Evolutionary conservation across 2,329 filamentous ascomycete genomes (phyloP).

Genomic region (Sporothrix inflata): DNA sequence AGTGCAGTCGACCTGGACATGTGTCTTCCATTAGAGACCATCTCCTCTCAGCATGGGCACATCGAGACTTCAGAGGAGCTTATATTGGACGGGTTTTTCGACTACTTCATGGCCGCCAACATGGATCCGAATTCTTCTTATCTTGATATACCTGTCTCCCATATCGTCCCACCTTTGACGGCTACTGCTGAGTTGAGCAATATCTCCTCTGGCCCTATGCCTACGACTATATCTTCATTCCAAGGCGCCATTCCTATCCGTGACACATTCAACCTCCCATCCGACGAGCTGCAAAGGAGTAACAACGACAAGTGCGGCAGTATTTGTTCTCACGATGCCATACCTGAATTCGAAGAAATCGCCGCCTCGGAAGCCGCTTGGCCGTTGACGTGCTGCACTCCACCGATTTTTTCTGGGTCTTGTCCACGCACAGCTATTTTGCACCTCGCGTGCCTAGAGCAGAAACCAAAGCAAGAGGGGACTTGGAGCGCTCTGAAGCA

Average conservation of each 20-base stretch:
- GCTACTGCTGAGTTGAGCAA: slow-evolving; percentile 44
- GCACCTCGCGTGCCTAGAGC: slow-evolving; percentile 55
- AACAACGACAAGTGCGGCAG: slow-evolving; percentile 30
- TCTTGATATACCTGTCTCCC: slow-evolving; percentile 34
- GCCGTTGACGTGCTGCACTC: slow-evolving; percentile 57
- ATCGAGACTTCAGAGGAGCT: too few relatives aligned
- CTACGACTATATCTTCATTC: slow-evolving; percentile 47
- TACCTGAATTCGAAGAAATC: slow-evolving; percentile 52
- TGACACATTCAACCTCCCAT: slow-evolving; percentile 52
- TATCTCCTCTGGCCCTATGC: slow-evolving; percentile 48
- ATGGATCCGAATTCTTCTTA: slow-evolving; percentile 44
- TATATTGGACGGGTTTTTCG: slow-evolving; percentile 27
- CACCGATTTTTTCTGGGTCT: slow-evolving; percentile 47
- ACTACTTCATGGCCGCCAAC: slow-evolving; percentile 50
- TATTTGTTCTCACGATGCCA: slow-evolving; percentile 37
- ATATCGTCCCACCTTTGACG: slow-evolving; percentile 41
- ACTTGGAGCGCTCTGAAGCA: slow-evolving; percentile 52
- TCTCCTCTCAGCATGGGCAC: slow-evolving; percentile 44
- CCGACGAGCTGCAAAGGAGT: slow-evolving; percentile 35
- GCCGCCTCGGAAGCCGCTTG: slow-evolving; percentile 54
- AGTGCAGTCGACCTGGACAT: slow-evolving; percentile 24
- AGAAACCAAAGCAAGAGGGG: slow-evolving; percentile 52
- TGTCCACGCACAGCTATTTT: slow-evolving; percentile 56
- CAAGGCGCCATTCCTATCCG: slow-evolving; percentile 51
- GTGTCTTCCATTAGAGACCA: slow-evolving; percentile 35